Evolutionary conservation across 805 yeast species (phyloP), one percentile per base, ranked within the genome.

Genomic region (Nakazawaea ambrosiae): DNA sequence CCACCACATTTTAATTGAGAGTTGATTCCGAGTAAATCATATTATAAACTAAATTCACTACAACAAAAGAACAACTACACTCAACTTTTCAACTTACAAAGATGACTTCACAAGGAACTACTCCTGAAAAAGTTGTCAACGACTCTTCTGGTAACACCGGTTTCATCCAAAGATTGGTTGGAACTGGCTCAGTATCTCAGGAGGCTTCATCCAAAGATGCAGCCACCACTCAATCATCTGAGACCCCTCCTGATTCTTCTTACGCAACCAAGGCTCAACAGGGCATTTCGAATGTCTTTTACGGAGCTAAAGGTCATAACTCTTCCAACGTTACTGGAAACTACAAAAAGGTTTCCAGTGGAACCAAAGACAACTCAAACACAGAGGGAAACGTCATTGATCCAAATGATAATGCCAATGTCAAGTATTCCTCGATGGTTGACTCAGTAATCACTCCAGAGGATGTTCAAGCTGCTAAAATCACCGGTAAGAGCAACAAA

Each of bases 391-490:
- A 36, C 23, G 37, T 29, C 14, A 30, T 34, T 27, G 38, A 24
- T 7, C 37, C 45, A n/a, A 44, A 45, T 30, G 46, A 43, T 25
- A 39, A 39, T 27, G 39, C 44, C 5, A 53, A 55, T 30, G 44
- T 47, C 28, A 43, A 43, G 23, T 51, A 55, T 34, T 27, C 50
- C 8, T 54, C 61, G 4, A 24, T 54, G 51, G 55, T 54, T 25
- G 58, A 55, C 30, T 49, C 56, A 1, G 54, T 50, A 19, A 28
- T 55, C 11, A 26, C 36, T 9, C 37, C 43, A 15, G 36, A 34
- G 4, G 54, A 53, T 16, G 45, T 51, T 18, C 41, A 26, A 6
- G 27, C 27, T 20, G 33, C 17, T 11, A 27, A n/a, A n/a, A 27
- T 27, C 11, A 3, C 19, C 6, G 12, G 30, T 7, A 20, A 14